These are phyloP conservation scores for Draba incana DNA, from an alignment of 345 rosid species.

Conservation along the genomic window DNA sequence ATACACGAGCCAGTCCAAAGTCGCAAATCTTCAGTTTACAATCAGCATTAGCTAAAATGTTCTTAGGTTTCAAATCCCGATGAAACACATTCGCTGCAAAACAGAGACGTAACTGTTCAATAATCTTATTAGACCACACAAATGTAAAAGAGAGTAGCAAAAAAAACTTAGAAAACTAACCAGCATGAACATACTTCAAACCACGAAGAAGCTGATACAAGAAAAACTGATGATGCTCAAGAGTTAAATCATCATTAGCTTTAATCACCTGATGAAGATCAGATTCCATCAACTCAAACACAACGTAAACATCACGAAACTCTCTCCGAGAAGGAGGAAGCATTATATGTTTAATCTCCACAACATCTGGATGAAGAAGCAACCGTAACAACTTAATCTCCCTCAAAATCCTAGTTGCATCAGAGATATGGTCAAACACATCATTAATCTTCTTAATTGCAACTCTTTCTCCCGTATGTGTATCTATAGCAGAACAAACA, in stretches of 20 bases:
- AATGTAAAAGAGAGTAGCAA: too few species aligned
- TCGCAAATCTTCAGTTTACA: slow-evolving; percentile 99
- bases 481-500: slow-evolving; percentile 91
- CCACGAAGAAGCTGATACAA: slow-evolving; percentile 98
- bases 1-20: slow-evolving; percentile 99
- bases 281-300: slow-evolving; percentile 97
- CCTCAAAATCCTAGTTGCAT: slow-evolving; percentile 92
- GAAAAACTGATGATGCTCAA: slow-evolving; percentile 96
- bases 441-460: slow-evolving; percentile 97
- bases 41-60: slow-evolving; percentile 98
- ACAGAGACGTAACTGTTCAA: slow-evolving; percentile 6
- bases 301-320: slow-evolving; percentile 90
- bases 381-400: slow-evolving; percentile 91
- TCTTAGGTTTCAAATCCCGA: slow-evolving; percentile 96
- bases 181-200: slow-evolving; percentile 87
- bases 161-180: slow-evolving; percentile 41
- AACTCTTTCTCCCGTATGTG: slow-evolving; percentile 82
- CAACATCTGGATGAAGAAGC: slow-evolving; percentile 95
- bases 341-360: slow-evolving; percentile 94
- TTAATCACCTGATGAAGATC: slow-evolving; percentile 99
- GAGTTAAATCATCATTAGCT: slow-evolving; percentile 95
- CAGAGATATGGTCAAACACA: slow-evolving; percentile 97
- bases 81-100: slow-evolving; percentile 90
- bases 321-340: slow-evolving; percentile 97
- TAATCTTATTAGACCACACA: slow-evolving; percentile 19